Evolutionary conservation across 345 rosid species (phyloP), one percentile per base, ranked within the genome.

Genomic region (Lepidium didymum): DNA sequence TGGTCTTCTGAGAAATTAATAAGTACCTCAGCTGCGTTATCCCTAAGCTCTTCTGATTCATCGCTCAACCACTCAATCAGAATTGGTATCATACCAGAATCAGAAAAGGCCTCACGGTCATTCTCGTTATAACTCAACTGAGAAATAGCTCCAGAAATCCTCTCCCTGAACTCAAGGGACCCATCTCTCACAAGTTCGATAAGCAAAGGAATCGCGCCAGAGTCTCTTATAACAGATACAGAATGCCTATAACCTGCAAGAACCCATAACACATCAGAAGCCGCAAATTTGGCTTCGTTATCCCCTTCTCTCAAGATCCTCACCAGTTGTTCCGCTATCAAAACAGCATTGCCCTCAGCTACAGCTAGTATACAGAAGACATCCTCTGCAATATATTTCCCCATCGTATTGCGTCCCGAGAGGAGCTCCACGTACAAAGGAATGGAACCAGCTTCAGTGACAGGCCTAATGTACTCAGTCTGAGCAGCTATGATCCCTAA

Each of bases 361-460:
- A 84, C 78, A 56, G 89, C 84, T 68, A 83, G 54, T 60, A 84
- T 33, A 70, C 83, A 81, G 25, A 87, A 83, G 29, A 64, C 92
- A 71, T 87, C 89, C 67, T 83, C 85, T 0, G 87, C 86, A 40
- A 87, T 79, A 71, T 87, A 86, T 77, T 68, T 81, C 33, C 85
- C 92, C 54, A 50, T 34, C 2, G 72, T 79, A 35, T 81, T 82
- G 44, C 59, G 31, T 44, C 84, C 86, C 7, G 78, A 78, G 67
- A 87, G 83, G 62, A 87, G 86, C 80, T 85, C 80, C 3, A 82
- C 86, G 53, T 81, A 83, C 68, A 87, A 66, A 55, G 89, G 85
- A 68, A 85, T 79, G 23, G 81, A 81, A 55, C 87, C 89, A 10
- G 86, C 87, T 69, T 77, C 80, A 65, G 83, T 83, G 33, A 77